Evolutionary conservation across 78 protist species (phyloP), one percentile per base, ranked within the genome.

Genomic region (Blattamonas nauphoetae): DNA sequence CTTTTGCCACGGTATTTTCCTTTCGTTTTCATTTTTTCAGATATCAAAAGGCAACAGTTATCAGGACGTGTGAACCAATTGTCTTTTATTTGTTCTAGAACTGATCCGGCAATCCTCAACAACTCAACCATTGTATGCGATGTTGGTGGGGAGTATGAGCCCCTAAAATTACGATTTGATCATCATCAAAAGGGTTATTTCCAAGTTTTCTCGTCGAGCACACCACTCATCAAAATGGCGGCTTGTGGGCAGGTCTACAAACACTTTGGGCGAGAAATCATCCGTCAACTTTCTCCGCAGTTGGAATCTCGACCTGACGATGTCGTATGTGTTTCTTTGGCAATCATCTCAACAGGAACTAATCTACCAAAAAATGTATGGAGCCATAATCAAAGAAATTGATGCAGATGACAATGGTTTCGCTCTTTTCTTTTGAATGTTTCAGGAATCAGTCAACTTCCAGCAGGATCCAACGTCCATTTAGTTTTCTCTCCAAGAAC

Each of bases 141-240:
- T 21, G 21, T 79, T 11, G 85, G 85, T 33, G 85, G 85, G 45
- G 44, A 38, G 36, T 81, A 81, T 5, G 85, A 81, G n/a, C 38
- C 1, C 44, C 1, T 1, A 4, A 81, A 42, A 33, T 41, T 81
- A 2, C 42, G 85, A 6, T 81, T 4, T 41, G 85, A 81, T 2
- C 85, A 81, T 41, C 85, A 81, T 41, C 85, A 81, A 41, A 35
- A 41, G 2, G 85, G 85, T 3, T 81, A 33, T 79, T 32, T 33
- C 45, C 42, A 79, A 79, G 41, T 79, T 38, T 79, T 79, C 41
- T 5, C 42, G 32, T 6, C 45, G 32, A 79, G 6, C 29, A 79
- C 6, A 4, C 45, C 6, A 38, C 6, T 5, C 4, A 79, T 79
- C 83, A 81, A 81, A 41, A 2, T 81, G 45, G 2, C 85, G 36